These are phyloP conservation scores for Starmerella gropengiesseri DNA, from an alignment of 805 yeast genomes.

Conservation along the genomic window DNA sequence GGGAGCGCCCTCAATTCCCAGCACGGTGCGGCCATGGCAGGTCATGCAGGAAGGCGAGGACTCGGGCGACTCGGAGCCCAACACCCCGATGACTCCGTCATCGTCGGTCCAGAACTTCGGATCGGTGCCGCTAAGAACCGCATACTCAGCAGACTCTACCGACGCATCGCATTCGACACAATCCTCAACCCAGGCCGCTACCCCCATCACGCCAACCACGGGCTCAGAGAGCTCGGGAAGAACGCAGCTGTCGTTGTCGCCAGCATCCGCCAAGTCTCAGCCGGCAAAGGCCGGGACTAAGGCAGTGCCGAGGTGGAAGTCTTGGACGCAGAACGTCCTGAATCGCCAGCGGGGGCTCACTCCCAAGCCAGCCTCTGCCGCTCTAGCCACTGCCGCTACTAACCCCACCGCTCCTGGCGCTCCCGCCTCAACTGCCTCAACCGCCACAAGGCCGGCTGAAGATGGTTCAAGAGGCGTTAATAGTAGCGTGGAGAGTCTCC, in stretches of 20 bases:
- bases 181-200: too few relatives aligned
- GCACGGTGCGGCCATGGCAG: neutral
- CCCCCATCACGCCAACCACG: too few relatives aligned
- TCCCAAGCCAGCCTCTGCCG: too few relatives aligned
- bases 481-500: too few relatives aligned
- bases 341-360: slow-evolving; percentile 4
- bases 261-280: neutral
- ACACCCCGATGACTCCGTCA: slow-evolving; percentile 3
- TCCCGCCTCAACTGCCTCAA: neutral
- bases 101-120: slow-evolving; percentile 1
- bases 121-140: slow-evolving; percentile 1
- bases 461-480: too few relatives aligned
- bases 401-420: neutral
- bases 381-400: neutral
- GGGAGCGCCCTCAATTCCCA: neutral
- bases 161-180: too few relatives aligned
- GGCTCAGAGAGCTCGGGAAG: too few relatives aligned
- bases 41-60: neutral
- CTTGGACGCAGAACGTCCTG: slow-evolving; percentile 2
- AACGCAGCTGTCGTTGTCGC: too few relatives aligned
- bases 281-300: neutral
- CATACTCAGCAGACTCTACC: too few relatives aligned
- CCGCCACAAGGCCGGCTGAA: too few relatives aligned
- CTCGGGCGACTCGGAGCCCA: neutral
- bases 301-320: slow-evolving; percentile 1